Conservation (phyloP, 2,329 filamentous ascomycete species). For the Seiridium unicorne region DNA sequence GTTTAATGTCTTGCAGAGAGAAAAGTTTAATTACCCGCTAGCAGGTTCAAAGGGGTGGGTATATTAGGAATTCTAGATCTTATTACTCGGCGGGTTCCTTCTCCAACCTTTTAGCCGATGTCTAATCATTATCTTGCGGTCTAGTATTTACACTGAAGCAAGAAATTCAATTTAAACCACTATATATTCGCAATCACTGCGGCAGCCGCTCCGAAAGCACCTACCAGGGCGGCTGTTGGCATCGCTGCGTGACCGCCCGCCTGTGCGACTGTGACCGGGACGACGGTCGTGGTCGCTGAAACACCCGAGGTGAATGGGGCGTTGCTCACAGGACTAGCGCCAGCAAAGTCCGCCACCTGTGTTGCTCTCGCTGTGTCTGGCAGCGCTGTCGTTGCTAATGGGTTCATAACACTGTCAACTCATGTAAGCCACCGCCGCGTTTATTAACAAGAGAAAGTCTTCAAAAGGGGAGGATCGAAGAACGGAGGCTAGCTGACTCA, state of each 20-base stretch:
- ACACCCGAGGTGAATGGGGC: constrained; percentile 27
- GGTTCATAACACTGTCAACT: constrained; percentile 36
- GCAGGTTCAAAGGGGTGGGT: not conserved
- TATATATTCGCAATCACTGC: constrained; percentile 13
- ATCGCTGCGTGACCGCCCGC: constrained; percentile 10
- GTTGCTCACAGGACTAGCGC: constrained; percentile 17
- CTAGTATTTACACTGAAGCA: no score
- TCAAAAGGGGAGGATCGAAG: no score
- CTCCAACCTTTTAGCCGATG: no score
- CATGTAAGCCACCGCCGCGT: no score
- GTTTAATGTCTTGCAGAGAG: not conserved
- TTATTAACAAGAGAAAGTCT: no score
- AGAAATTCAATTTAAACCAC: not conserved
- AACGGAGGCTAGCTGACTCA: constrained; percentile 15
- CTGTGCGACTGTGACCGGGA: constrained; percentile 19
- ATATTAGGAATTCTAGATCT: not conserved
- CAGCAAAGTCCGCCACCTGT: constrained; percentile 28
- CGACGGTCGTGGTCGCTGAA: constrained; percentile 22
- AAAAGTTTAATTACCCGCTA: not conserved
- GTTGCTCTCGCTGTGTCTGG: constrained; percentile 27
- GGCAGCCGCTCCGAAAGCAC: constrained; percentile 12
- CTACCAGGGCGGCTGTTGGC: constrained; percentile 18
- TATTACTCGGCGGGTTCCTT: not conserved
- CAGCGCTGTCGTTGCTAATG: constrained; percentile 22
- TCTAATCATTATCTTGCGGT: no score